These are phyloP conservation scores for Tetrapisispora fleetii DNA, from an alignment of 805 yeast species.

Conservation along the genomic window DNA sequence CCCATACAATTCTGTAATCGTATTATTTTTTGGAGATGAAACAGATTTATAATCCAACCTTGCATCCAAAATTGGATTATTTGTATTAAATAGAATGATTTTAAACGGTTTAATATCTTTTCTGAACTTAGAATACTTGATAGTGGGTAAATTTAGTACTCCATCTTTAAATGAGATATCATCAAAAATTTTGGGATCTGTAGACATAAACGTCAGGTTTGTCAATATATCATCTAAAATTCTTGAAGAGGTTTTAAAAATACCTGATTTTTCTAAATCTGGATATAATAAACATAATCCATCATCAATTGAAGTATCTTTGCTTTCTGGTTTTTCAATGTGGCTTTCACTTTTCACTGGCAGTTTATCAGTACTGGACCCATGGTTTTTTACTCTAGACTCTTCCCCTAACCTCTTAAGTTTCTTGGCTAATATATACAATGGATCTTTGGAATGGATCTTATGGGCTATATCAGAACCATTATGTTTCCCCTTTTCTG, in stretches of 20 bases:
- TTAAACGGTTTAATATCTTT: constrained; percentile 14
- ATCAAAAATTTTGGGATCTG: neutral
- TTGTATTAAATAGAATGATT: constrained; percentile 11
- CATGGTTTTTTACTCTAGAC: neutral
- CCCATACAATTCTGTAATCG: constrained; percentile 26
- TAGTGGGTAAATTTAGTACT: constrained; percentile 21
- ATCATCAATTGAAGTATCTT: neutral
- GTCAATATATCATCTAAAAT: constrained; percentile 1
- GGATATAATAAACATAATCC: neutral
- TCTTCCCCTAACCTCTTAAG: neutral
- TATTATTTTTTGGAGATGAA: constrained; percentile 20
- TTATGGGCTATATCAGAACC: neutral
- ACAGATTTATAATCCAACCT: constrained; percentile 19
- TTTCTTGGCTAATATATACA: neutral
- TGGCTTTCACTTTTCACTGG: neutral
- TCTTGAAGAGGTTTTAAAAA: neutral
- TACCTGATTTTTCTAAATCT: neutral
- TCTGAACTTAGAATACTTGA: constrained; percentile 24
- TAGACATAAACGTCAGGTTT: neutral
- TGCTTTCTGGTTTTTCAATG: neutral
- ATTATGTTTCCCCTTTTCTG: neutral
- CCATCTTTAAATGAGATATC: constrained; percentile 9
- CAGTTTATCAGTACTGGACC: neutral
- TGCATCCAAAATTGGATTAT: constrained; percentile 24
- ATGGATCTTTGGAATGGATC: neutral